Conservation (phyloP, 2,329 filamentous ascomycete species). For the Orbilia oligospora region DNA sequence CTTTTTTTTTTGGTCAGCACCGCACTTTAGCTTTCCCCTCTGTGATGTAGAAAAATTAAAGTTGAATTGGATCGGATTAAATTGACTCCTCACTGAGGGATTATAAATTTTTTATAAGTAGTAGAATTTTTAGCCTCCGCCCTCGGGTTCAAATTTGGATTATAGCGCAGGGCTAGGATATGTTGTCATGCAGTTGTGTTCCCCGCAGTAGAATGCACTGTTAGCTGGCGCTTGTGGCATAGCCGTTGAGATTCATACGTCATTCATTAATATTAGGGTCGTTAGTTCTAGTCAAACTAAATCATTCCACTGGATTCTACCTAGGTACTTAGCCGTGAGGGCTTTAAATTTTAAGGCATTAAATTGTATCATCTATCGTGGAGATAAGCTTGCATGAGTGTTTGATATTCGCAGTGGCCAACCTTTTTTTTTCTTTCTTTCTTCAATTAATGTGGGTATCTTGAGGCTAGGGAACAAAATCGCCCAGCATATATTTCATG, state of each 20-base stretch:
- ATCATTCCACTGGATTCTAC: background rate
- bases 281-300: background rate
- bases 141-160: slow-evolving; percentile 8
- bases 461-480: background rate
- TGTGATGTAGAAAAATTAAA: background rate
- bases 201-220: slow-evolving; percentile 28
- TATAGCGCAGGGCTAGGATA: slow-evolving; percentile 21
- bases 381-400: slow-evolving; percentile 10
- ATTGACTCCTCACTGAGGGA: slow-evolving; percentile 13
- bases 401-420: background rate
- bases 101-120: background rate
- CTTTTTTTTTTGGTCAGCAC: background rate
- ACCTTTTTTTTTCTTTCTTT: background rate
- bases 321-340: background rate
- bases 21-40: slow-evolving; percentile 3
- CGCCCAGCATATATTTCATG: background rate
- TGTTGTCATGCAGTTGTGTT: slow-evolving; percentile 31
- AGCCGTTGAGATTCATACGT: slow-evolving; percentile 17
- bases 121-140: slow-evolving; percentile 19
- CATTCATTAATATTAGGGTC: slow-evolving; percentile 1
- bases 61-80: slow-evolving; percentile 1
- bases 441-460: background rate
- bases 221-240: slow-evolving; percentile 25
- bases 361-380: background rate
- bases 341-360: background rate